Evolutionary conservation across 2,329 filamentous ascomycete species (phyloP).

Genomic region (Pyrenophora seminiperda): DNA sequence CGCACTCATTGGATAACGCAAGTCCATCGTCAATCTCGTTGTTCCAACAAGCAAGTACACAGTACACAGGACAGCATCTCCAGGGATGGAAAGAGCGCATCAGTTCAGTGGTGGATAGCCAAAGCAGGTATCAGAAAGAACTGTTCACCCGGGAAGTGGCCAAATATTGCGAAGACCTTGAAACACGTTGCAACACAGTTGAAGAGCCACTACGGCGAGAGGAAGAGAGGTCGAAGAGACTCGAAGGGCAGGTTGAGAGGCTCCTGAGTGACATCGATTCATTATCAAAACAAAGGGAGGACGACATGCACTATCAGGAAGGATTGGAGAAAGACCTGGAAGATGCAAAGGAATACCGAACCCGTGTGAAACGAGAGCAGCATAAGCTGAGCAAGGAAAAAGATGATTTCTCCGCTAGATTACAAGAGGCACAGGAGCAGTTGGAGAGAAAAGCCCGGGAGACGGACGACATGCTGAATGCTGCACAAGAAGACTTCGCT

Average conservation of each 20-base stretch:
- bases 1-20: constrained; percentile 13
- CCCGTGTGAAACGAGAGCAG: constrained; percentile 33
- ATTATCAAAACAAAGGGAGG: constrained; percentile 34
- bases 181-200: constrained; percentile 59
- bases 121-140: constrained; percentile 51
- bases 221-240: constrained; percentile 41
- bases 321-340: constrained; percentile 47
- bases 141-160: constrained; percentile 56
- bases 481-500: constrained; percentile 29
- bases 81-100: constrained; percentile 59
- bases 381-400: constrained; percentile 43
- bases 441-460: constrained; percentile 45
- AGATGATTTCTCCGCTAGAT: constrained; percentile 38
- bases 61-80: constrained; percentile 36
- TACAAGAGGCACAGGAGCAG: constrained; percentile 44
- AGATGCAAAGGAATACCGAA: constrained; percentile 42
- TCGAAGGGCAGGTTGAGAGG: constrained; percentile 40
- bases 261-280: constrained; percentile 46
- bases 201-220: constrained; percentile 60
- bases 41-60: constrained; percentile 49
- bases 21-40: constrained; percentile 29
- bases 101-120: constrained; percentile 49
- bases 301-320: constrained; percentile 39
- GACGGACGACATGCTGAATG: constrained; percentile 36
- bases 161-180: constrained; percentile 61